phyloP scores from a whole-genome alignment of 345 rosid genomes.

The Nasturtium officinale region DNA sequence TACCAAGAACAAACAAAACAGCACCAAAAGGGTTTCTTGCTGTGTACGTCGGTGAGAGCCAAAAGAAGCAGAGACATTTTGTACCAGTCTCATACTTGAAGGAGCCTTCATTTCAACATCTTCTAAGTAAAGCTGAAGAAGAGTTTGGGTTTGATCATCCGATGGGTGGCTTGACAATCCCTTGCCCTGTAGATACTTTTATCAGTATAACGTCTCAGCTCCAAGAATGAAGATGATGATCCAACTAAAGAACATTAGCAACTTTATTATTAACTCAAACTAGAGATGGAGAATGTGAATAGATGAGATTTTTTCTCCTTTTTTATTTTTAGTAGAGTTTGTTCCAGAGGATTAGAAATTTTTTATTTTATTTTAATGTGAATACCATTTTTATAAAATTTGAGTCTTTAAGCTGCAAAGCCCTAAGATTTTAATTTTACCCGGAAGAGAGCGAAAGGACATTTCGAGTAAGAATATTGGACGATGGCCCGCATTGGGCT shows the following conservation, averaged over 20 bases:
- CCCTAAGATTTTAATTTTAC: too few species aligned
- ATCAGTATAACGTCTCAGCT: conserved; percentile 38
- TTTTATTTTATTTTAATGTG: background rate
- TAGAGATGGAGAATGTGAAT: background rate
- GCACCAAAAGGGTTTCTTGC: conserved; percentile 41
- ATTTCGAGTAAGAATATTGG: too few species aligned
- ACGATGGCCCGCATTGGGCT: background rate
- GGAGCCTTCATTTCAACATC: conserved; percentile 48
- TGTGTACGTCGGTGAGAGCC: conserved; percentile 51
- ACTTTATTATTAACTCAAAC: too few species aligned
- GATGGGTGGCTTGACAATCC: too few species aligned
- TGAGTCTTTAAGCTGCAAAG: too few species aligned
- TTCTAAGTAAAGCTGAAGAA: conserved; percentile 40
- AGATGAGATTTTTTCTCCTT: conserved; percentile 9
- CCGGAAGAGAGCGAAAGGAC: too few species aligned
- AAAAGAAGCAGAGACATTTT: conserved; percentile 45
- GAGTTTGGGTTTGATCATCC: conserved; percentile 51
- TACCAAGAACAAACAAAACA: conserved; percentile 23
- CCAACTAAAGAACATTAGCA: background rate
- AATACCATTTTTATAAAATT: conserved; percentile 15
- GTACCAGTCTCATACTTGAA: conserved; percentile 51
- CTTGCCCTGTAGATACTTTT: conserved; percentile 48
- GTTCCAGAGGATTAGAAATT: background rate
- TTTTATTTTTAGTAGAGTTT: background rate
- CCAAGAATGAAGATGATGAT: conserved; percentile 21